phyloP scores from a whole-genome alignment of 345 rosid genomes.

The Bruguiera parviflora region DNA sequence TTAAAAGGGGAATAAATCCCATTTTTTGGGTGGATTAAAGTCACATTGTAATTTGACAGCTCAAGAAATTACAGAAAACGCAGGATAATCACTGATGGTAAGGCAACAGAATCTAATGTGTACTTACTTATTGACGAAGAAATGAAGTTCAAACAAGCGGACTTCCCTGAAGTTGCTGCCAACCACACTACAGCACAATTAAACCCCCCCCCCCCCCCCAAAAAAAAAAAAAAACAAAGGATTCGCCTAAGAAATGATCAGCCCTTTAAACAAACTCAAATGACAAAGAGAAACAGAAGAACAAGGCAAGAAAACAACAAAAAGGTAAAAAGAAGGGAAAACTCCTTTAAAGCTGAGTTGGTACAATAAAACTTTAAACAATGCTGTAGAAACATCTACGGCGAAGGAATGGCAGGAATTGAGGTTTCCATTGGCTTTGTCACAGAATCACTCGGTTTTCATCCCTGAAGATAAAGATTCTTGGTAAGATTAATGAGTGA shows the following conservation, averaged over 20 bases:
- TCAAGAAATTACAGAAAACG: no score
- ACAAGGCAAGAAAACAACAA: not conserved
- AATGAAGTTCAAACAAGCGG: no score
- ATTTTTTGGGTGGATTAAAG: no score
- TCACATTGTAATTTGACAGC: no score
- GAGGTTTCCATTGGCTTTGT: slow-evolving; percentile 23
- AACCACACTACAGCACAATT: not conserved
- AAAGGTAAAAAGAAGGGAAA: not conserved
- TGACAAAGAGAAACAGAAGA: not conserved
- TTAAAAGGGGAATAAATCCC: no score
- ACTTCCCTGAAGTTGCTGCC: not conserved
- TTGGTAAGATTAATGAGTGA: slow-evolving; percentile 48
- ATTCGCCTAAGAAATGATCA: not conserved
- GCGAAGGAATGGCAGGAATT: slow-evolving; percentile 20
- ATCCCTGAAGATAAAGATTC: slow-evolving; percentile 49
- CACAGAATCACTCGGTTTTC: slow-evolving; percentile 18
- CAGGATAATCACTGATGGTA: no score
- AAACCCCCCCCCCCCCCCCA: no score
- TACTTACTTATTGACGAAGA: no score
- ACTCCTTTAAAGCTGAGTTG: no score
- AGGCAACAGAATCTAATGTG: no score
- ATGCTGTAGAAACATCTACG: slow-evolving; percentile 12
- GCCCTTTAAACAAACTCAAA: not conserved
- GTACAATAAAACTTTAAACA: not conserved
- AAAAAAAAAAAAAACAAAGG: not conserved